Evolutionary conservation across 306 rosid species (phyloP).

Genomic region (Vigna trinervia): DNA sequence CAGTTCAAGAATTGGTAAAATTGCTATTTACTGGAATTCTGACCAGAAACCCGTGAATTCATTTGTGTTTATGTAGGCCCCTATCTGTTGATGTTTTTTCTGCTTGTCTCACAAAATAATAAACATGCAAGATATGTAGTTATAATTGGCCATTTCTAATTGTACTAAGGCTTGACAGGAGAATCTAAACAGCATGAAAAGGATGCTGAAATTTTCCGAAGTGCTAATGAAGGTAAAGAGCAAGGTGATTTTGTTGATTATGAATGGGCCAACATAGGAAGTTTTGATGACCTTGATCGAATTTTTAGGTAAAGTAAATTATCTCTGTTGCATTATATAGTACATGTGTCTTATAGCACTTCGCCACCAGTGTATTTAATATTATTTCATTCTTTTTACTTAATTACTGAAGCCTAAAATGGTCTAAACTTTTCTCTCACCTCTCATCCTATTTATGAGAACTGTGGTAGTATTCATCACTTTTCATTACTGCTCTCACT

Average conservation of each 20-base stretch:
- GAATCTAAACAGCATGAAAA: slow-evolving; percentile 55
- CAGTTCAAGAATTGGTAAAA: slow-evolving; percentile 57
- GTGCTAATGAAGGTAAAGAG: slow-evolving; percentile 65
- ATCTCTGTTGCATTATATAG: slow-evolving; percentile 14
- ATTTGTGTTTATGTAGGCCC: slow-evolving; percentile 22
- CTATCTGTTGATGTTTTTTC: slow-evolving; percentile 39
- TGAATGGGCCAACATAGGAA: slow-evolving; percentile 90
- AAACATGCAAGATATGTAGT: slow-evolving; percentile 31
- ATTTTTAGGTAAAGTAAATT: slow-evolving; percentile 78
- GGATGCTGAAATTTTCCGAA: slow-evolving; percentile 63
- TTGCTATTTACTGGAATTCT: slow-evolving; percentile 43
- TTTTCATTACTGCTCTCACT: slow-evolving; percentile 13
- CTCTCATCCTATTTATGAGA: neutral
- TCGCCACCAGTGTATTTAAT: slow-evolving; percentile 34
- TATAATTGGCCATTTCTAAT: slow-evolving; percentile 40
- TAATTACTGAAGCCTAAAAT: slow-evolving; percentile 10
- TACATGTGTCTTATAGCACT: slow-evolving; percentile 31
- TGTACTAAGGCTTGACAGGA: slow-evolving; percentile 56
- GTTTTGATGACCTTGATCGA: slow-evolving; percentile 91
- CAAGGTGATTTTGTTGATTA: slow-evolving; percentile 84
- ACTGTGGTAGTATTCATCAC: slow-evolving; percentile 8
- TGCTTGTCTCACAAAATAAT: slow-evolving; percentile 27
- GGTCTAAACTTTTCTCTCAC: slow-evolving; percentile 9
- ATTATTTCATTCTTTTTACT: slow-evolving; percentile 9
- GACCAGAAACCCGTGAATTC: slow-evolving; percentile 20